These are phyloP conservation scores for Gaertneriomyces semiglobifer DNA, from an alignment of 192 early-diverging fungal species.

Conservation along the genomic window DNA sequence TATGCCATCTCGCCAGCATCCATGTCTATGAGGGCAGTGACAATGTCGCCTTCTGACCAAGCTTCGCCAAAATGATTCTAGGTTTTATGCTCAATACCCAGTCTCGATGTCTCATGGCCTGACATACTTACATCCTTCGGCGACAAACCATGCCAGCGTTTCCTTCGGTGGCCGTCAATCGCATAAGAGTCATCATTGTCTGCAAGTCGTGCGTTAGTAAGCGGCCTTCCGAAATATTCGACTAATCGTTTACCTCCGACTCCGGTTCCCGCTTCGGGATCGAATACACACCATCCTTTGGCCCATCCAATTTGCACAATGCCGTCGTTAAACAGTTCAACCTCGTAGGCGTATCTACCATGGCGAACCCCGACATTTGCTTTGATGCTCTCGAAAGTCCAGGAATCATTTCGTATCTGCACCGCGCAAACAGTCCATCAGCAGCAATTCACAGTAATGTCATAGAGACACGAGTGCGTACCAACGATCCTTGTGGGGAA, in stretches of 20 bases:
- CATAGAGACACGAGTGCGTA: background rate
- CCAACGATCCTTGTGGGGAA: constrained; percentile 28
- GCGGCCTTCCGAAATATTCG: no score
- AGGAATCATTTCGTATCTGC: constrained; percentile 70
- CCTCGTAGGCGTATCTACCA: constrained; percentile 74
- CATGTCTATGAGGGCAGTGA: constrained; percentile 59
- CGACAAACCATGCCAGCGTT: constrained; percentile 65
- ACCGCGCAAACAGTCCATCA: no score
- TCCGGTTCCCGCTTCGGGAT: constrained; percentile 75
- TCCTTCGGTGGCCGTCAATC: constrained; percentile 68
- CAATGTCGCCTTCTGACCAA: constrained; percentile 51
- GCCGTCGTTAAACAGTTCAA: constrained; percentile 59
- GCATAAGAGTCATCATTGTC: constrained; percentile 68
- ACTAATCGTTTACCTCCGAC: constrained; percentile 60
- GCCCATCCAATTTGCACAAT: constrained; percentile 86
- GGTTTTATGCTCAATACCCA: background rate
- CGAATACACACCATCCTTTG: constrained; percentile 55
- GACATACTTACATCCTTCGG: constrained; percentile 27
- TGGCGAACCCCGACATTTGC: constrained; percentile 49
- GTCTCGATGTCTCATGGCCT: no score
- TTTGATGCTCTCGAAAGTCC: constrained; percentile 73
- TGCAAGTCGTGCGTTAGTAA: background rate
- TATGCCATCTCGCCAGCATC: constrained; percentile 61
- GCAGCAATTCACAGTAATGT: no score
- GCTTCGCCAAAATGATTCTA: constrained; percentile 50